Percentiles rank a stretch among this genome's conserved stretches.
Evolutionary conservation across 495 filamentous ascomycete genomes (phyloP).

Genomic region (Glonium stellatum): DNA sequence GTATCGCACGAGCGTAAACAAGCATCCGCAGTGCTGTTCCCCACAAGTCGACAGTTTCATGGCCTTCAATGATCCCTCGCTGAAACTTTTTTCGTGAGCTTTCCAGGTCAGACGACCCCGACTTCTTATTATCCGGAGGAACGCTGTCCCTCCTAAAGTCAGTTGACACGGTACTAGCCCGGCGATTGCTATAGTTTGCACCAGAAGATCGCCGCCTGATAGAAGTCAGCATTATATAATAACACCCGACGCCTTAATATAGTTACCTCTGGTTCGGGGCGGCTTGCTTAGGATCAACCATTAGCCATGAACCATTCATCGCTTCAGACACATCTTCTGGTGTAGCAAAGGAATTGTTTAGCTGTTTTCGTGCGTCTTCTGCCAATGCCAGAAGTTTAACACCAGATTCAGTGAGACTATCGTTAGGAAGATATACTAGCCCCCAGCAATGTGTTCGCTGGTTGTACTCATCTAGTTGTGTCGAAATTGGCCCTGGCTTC

Average conservation of each 20-base stretch:
- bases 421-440: constrained; percentile 23
- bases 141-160: constrained; percentile 15
- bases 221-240: not conserved
- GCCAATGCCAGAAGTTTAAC: constrained; percentile 15
- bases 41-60: constrained; percentile 26
- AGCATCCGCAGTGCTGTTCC: constrained; percentile 14
- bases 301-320: constrained; percentile 5
- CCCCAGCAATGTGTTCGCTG: constrained; percentile 13
- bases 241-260: not conserved
- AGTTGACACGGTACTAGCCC: not conserved
- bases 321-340: constrained; percentile 8
- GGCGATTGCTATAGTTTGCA: not conserved
- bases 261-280: not conserved
- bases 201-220: not conserved
- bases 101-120: constrained; percentile 19
- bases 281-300: not conserved
- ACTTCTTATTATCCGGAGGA: constrained; percentile 8
- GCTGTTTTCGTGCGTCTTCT: constrained; percentile 11
- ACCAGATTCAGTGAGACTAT: constrained; percentile 20
- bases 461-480: constrained; percentile 8
- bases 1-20: constrained; percentile 1
- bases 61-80: constrained; percentile 22
- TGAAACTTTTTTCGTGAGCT: constrained; percentile 26
- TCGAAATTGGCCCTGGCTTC: constrained; percentile 10
- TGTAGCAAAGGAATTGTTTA: constrained; percentile 1